These are phyloP conservation scores for Trichoderma asperelloides DNA, from an alignment of 495 filamentous ascomycete genomes.

Conservation along the genomic window DNA sequence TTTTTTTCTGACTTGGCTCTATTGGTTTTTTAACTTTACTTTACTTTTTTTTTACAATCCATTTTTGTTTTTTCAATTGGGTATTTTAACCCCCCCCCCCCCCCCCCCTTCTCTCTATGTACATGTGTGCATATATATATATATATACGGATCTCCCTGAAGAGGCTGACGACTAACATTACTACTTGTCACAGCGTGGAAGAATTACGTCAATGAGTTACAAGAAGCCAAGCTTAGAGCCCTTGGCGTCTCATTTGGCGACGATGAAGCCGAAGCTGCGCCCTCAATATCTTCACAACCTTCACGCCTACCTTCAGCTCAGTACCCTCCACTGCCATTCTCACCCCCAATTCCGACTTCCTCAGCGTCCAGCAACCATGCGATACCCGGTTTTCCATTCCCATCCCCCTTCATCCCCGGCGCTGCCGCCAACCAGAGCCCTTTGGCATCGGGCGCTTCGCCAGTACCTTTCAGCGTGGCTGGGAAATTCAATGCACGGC, in stretches of 20 bases:
- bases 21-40: too few relatives aligned
- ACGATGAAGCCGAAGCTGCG: slow-evolving; percentile 55
- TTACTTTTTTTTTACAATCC: neutral
- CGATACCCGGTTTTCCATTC: slow-evolving; percentile 51
- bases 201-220: slow-evolving; percentile 67
- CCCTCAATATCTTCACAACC: slow-evolving; percentile 46
- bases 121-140: too few relatives aligned
- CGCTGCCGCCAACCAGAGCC: slow-evolving; percentile 44
- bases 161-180: neutral
- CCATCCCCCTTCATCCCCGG: slow-evolving; percentile 45
- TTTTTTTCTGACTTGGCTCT: too few relatives aligned
- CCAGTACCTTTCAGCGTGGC: slow-evolving; percentile 47
- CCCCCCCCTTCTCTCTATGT: too few relatives aligned
- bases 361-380: slow-evolving; percentile 54
- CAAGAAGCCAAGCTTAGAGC: slow-evolving; percentile 86
- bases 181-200: slow-evolving; percentile 55
- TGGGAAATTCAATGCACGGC: slow-evolving; percentile 43
- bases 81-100: too few relatives aligned
- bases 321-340: slow-evolving; percentile 55
- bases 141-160: neutral
- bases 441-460: slow-evolving; percentile 42
- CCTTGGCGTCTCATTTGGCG: slow-evolving; percentile 72
- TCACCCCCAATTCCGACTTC: slow-evolving; percentile 64
- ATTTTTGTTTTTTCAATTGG: too few relatives aligned
- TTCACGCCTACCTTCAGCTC: slow-evolving; percentile 45